A percentile compares a stretch with the other conserved stretches of the same genome.
Conservation (phyloP, 192 early-diverging fungal genomes). For the Linnemannia hyalina region DNA sequence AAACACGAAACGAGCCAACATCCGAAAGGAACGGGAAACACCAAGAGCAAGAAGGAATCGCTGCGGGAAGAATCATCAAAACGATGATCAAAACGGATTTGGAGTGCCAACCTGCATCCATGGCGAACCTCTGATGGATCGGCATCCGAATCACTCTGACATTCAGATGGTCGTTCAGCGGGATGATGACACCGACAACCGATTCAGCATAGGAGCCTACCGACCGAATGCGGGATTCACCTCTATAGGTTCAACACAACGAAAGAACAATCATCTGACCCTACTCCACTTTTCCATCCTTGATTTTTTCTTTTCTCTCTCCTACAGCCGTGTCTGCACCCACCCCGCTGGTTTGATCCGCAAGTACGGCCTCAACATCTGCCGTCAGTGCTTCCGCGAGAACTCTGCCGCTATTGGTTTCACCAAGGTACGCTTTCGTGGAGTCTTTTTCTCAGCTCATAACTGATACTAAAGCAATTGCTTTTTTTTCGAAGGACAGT, state of each 20-base stretch:
- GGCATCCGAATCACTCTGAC: not conserved
- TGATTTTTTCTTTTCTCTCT: slow-evolving; percentile 1
- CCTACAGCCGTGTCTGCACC: slow-evolving; percentile 92
- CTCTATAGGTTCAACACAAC: not conserved
- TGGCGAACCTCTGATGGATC: slow-evolving; percentile 19
- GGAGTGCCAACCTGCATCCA: not conserved
- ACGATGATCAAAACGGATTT: not conserved
- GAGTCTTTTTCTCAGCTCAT: not conserved
- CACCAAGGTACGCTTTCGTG: slow-evolving; percentile 81
- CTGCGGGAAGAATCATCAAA: not conserved
- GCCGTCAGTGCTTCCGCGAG: slow-evolving; percentile 99
- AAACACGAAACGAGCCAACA: no score
- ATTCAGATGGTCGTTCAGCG: not conserved
- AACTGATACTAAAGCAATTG: not conserved
- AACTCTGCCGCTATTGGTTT: slow-evolving; percentile 98
- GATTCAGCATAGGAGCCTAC: not conserved
- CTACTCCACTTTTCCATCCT: not conserved
- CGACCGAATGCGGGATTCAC: not conserved
- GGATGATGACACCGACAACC: not conserved
- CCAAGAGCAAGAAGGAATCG: not conserved
- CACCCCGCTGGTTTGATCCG: slow-evolving; percentile 99
- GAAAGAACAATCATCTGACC: not conserved
- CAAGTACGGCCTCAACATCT: slow-evolving; percentile 99
- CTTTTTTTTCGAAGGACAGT: not conserved
- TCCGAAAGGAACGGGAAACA: no score